These are phyloP conservation scores for Coniochaeta hoffmannii DNA, from an alignment of 2,329 filamentous ascomycete genomes.

Conservation along the genomic window DNA sequence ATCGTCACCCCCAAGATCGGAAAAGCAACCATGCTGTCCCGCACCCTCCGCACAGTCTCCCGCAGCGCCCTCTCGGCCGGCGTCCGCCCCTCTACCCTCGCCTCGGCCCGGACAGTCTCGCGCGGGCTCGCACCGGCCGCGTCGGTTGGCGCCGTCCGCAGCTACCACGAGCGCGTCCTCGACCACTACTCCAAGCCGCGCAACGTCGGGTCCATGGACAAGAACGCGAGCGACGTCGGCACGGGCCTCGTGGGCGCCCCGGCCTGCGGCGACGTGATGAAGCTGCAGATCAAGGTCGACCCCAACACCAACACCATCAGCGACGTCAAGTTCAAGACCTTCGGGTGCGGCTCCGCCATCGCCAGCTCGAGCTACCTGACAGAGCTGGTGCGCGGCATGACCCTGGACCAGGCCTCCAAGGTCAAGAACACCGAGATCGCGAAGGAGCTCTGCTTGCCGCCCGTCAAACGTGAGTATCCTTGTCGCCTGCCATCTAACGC, in stretches of 20 bases:
- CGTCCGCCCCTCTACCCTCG: constrained; percentile 26
- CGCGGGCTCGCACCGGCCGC: constrained; percentile 34
- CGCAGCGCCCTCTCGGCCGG: constrained; percentile 34
- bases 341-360: constrained; percentile 75
- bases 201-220: constrained; percentile 53
- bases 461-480: constrained; percentile 70
- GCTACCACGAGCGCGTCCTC: constrained; percentile 55
- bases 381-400: constrained; percentile 93
- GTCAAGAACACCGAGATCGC: constrained; percentile 98
- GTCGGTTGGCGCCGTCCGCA: constrained; percentile 32
- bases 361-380: constrained; percentile 92
- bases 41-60: constrained; percentile 35
- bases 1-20: neutral
- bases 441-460: constrained; percentile 84
- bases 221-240: constrained; percentile 75
- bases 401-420: constrained; percentile 82
- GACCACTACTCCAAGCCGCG: constrained; percentile 57
- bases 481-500: constrained; percentile 55
- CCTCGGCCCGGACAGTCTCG: constrained; percentile 18
- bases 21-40: constrained; percentile 34
- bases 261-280: constrained; percentile 89
- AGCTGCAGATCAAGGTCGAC: constrained; percentile 88
- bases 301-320: constrained; percentile 79
- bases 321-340: constrained; percentile 97
- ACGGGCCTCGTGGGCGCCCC: constrained; percentile 90